phyloP scores from a whole-genome alignment of 495 filamentous ascomycete species.

The Letharia lupina region DNA sequence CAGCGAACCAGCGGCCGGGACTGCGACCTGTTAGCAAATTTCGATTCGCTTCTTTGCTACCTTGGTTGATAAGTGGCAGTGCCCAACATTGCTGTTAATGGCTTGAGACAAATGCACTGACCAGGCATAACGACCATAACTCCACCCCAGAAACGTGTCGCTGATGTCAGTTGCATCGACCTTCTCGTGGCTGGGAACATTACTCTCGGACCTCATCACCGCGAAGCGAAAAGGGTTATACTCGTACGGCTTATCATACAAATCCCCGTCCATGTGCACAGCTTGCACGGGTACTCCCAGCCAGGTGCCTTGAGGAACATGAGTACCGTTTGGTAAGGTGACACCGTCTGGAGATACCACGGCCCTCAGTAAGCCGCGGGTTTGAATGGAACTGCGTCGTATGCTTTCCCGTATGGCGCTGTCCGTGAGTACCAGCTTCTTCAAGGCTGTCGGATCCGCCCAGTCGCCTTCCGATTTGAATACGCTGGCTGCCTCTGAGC shows the following conservation, averaged over 20 bases:
- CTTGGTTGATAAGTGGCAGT: too few species aligned
- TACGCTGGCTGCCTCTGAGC: too few species aligned
- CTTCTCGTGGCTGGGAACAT: not conserved
- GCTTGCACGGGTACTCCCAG: too few species aligned
- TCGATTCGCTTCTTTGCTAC: too few species aligned
- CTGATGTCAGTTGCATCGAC: constrained; percentile 8
- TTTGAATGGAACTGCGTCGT: not conserved
- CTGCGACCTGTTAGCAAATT: not conserved
- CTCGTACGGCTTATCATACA: not conserved
- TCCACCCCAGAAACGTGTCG: constrained; percentile 6
- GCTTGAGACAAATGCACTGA: not conserved
- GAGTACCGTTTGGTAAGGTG: too few species aligned
- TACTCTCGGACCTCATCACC: constrained; percentile 2
- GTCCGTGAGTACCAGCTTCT: not conserved
- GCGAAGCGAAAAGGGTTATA: constrained; percentile 21
- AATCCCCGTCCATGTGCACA: too few species aligned
- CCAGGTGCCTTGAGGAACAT: too few species aligned
- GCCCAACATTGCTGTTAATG: not conserved
- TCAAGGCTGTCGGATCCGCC: not conserved
- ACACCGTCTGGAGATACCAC: too few species aligned
- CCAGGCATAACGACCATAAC: constrained; percentile 15
- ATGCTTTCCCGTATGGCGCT: constrained; percentile 14
- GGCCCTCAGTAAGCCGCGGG: not conserved
- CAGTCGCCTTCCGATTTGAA: not conserved
- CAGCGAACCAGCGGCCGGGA: constrained; percentile 19